phyloP scores from a whole-genome alignment of 805 yeast species.

The Myxozyma neglecta region DNA sequence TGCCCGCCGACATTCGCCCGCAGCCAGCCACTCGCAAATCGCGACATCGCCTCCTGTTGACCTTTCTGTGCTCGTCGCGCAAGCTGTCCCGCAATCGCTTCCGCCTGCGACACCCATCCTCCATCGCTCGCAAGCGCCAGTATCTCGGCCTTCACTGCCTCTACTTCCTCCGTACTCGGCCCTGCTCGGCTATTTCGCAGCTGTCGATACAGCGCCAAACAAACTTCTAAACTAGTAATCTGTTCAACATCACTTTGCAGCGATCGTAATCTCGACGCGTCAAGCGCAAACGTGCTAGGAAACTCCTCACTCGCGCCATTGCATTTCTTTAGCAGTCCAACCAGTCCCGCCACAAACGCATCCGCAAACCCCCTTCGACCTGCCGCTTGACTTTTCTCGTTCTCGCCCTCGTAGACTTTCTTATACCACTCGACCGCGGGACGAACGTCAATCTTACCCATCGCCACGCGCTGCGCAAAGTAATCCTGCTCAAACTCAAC shows the following conservation, averaged over 20 bases:
- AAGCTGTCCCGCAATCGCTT: conserved; percentile 21
- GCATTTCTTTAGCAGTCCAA: conserved; percentile 28
- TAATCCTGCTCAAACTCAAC: conserved; percentile 87
- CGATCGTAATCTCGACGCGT: conserved; percentile 73
- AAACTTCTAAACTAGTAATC: conserved; percentile 74
- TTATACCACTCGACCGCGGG: conserved; percentile 69
- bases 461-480: conserved; percentile 48
- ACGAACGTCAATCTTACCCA: conserved; percentile 56
- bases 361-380: neutral
- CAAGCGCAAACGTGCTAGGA: conserved; percentile 81
- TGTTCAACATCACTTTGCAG: conserved; percentile 85
- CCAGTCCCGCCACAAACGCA: conserved; percentile 21
- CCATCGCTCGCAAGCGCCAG: conserved; percentile 9
- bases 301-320: conserved; percentile 53
- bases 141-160: conserved; percentile 26
- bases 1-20: conserved; percentile 5
- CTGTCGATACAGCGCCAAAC: conserved; percentile 71
- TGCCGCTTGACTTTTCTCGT: too few species aligned
- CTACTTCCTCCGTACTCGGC: conserved; percentile 16
- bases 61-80: conserved; percentile 21
- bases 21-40: conserved; percentile 21
- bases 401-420: conserved; percentile 38
- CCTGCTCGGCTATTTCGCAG: conserved; percentile 37
- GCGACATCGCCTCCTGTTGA: conserved; percentile 2
- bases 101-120: neutral